Conservation (phyloP, 1,284 basidiomycete genomes). For the Agroathelia rolfsii region DNA sequence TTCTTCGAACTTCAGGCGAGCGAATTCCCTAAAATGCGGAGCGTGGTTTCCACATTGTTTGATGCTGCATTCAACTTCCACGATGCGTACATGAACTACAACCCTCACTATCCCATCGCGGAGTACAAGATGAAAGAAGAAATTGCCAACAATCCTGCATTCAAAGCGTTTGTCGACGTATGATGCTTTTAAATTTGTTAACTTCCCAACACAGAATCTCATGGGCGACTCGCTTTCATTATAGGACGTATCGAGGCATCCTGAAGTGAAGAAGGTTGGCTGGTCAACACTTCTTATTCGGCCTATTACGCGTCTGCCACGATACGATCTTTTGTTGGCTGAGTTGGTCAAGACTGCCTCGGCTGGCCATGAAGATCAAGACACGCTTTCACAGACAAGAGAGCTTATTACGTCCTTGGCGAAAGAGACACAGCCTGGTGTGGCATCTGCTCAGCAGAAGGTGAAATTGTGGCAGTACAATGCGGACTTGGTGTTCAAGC, state of each 20-base stretch:
- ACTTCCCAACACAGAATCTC: conserved; percentile 3
- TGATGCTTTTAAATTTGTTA: conserved; percentile 14
- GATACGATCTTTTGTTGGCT: conserved; percentile 82
- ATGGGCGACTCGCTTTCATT: conserved; percentile 1
- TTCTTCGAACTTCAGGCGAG: conserved; percentile 85
- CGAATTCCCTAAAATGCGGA: conserved; percentile 78
- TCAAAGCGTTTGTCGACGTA: conserved; percentile 80
- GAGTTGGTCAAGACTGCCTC: conserved; percentile 69
- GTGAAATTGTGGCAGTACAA: conserved; percentile 83
- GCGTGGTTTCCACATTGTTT: conserved; percentile 79
- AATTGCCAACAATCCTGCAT: conserved; percentile 66
- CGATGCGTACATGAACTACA: conserved; percentile 88
- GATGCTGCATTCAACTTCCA: conserved; percentile 89
- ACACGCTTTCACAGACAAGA: conserved; percentile 73
- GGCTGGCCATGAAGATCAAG: conserved; percentile 66
- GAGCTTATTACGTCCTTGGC: conserved; percentile 79
- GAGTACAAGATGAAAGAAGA: conserved; percentile 88
- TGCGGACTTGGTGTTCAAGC: conserved; percentile 69
- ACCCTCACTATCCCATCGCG: conserved; percentile 90
- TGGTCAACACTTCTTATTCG: conserved; percentile 86
- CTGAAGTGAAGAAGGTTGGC: conserved; percentile 69
- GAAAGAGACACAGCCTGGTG: conserved; percentile 79
- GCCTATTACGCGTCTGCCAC: conserved; percentile 80
- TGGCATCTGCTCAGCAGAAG: conserved; percentile 74
- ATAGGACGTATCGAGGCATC: conserved; percentile 62